Percentiles rank a stretch among this genome's conserved stretches.
Conservation (phyloP, 306 rosid species). For the Pueraria montana region DNA sequence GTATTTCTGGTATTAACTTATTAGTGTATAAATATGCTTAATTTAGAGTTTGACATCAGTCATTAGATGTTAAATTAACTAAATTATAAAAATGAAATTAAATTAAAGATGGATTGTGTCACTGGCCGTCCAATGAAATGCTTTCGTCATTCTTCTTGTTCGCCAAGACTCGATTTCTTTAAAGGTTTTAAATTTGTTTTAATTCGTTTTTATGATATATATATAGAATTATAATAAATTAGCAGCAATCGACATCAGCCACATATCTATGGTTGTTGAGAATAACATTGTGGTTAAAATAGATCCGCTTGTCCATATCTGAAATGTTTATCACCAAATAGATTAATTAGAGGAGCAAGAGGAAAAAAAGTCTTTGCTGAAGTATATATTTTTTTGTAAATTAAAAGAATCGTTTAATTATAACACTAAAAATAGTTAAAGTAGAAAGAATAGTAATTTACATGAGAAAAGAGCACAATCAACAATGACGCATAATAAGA, state of each 20-base stretch:
- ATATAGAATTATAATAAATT: background rate
- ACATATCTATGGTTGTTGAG: background rate
- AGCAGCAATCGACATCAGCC: background rate
- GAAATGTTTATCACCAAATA: background rate
- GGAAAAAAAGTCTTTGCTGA: no score
- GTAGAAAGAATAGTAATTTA: background rate
- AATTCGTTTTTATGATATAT: no score
- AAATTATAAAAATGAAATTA: slow-evolving; percentile 19
- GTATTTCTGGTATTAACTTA: background rate
- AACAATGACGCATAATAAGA: background rate
- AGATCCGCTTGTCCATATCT: background rate
- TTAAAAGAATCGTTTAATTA: background rate
- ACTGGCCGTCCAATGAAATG: slow-evolving; percentile 44
- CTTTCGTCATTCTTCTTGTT: slow-evolving; percentile 16
- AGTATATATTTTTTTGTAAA: background rate
- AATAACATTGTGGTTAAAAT: slow-evolving; percentile 44
- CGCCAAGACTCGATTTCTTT: background rate
- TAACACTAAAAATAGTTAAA: no score
- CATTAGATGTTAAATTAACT: slow-evolving; percentile 34
- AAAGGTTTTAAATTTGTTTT: slow-evolving; percentile 26
- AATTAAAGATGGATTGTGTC: slow-evolving; percentile 21
- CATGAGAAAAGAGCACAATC: background rate
- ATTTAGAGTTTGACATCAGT: background rate
- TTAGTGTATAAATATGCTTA: background rate
- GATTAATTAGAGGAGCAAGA: background rate